phyloP scores from a whole-genome alignment of 257 asterid genomes.

The Forsythia viridissima region DNA sequence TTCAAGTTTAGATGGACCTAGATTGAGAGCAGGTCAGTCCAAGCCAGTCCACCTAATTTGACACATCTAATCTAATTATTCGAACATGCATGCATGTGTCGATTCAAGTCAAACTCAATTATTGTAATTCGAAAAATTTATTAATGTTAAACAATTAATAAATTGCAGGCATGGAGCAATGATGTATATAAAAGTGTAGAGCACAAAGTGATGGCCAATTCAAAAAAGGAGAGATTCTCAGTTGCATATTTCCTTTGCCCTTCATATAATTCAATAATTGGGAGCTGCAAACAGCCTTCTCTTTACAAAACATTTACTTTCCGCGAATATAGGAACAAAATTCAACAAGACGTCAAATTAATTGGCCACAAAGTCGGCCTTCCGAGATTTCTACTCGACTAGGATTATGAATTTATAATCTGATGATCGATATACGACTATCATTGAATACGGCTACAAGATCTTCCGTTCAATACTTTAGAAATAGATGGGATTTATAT shows the following conservation, averaged over 20 bases:
- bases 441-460: too few species aligned
- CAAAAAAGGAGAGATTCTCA: conserved; percentile 64
- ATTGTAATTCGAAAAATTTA: not conserved
- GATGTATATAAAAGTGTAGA: conserved; percentile 67
- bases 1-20: too few species aligned
- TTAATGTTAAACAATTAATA: not conserved
- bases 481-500: not conserved
- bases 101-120: not conserved
- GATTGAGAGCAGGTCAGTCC: too few species aligned
- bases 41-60: too few species aligned
- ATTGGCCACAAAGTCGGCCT: conserved; percentile 71
- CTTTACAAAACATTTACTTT: conserved; percentile 53
- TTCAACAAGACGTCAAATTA: conserved; percentile 54
- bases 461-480: not conserved
- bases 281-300: conserved; percentile 54
- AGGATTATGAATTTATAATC: not conserved
- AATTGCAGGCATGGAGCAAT: conserved; percentile 84
- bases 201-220: conserved; percentile 62
- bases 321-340: conserved; percentile 52
- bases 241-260: conserved; percentile 79
- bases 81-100: not conserved
- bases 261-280: conserved; percentile 47
- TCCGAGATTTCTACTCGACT: conserved; percentile 34
- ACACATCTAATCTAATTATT: too few species aligned
- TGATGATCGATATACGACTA: not conserved